Evolutionary conservation across 495 filamentous ascomycete species (phyloP).

Genomic region (Penicillium taxi): DNA sequence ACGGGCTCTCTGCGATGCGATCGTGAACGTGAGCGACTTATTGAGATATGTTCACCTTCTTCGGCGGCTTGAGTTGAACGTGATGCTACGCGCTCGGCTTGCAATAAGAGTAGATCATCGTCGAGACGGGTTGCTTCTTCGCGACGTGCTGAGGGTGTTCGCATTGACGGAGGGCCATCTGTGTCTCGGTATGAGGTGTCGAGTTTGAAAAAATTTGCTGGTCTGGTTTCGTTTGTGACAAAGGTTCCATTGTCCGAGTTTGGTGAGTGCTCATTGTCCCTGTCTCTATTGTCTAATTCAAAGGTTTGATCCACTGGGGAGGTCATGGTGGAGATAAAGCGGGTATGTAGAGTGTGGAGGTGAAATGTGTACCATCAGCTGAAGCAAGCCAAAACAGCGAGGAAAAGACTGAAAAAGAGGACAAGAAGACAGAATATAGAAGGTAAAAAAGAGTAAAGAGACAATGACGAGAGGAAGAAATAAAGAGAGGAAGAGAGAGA

Average conservation of each 20-base stretch:
- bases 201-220: too few relatives aligned
- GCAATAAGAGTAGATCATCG: constrained; percentile 77
- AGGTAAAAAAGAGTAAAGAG: constrained; percentile 1
- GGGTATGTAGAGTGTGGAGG: constrained; percentile 13
- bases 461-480: neutral
- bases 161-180: constrained; percentile 17
- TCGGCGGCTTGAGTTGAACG: constrained; percentile 41
- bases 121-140: constrained; percentile 67
- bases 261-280: constrained; percentile 21
- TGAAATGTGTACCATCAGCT: too few relatives aligned
- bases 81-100: constrained; percentile 69
- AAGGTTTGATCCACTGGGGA: constrained; percentile 42
- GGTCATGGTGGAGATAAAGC: constrained; percentile 40
- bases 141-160: constrained; percentile 46
- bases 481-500: neutral
- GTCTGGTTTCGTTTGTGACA: constrained; percentile 28
- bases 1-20: constrained; percentile 49
- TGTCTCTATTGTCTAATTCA: constrained; percentile 15
- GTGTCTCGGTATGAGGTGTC: constrained; percentile 24
- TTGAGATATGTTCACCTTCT: constrained; percentile 31
- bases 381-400: neutral
- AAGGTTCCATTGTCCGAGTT: constrained; percentile 35
- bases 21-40: constrained; percentile 44
- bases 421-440: neutral
- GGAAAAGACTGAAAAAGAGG: constrained; percentile 1